Evolutionary conservation across 176 grass and related monocot species (phyloP).

Genomic region (Carex littledalei): DNA sequence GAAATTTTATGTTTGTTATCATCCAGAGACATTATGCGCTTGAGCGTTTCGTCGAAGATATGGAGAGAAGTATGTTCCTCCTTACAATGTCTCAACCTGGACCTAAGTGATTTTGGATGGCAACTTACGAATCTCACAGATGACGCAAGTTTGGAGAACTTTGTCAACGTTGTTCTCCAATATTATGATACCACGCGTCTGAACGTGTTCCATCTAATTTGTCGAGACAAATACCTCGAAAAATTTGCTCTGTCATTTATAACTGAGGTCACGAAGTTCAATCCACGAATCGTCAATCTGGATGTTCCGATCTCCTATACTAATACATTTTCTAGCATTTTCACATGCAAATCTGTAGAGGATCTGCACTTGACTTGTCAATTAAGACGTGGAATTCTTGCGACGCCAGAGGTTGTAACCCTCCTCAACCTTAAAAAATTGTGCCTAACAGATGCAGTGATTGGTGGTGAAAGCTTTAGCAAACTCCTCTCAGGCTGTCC

Average conservation of each 20-base stretch:
- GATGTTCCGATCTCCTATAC: not conserved
- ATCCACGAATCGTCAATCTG: not conserved
- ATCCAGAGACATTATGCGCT: not conserved
- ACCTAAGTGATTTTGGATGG: not conserved
- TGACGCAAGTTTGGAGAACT: not conserved
- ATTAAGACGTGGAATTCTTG: not conserved
- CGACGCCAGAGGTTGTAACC: not conserved
- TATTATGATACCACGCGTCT: not conserved
- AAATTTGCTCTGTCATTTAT: not conserved
- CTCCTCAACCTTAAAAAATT: not conserved
- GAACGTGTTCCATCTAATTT: not conserved
- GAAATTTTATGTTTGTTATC: not conserved
- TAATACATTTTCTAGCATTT: not conserved
- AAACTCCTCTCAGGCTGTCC: not conserved
- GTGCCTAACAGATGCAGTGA: not conserved
- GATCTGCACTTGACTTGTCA: not conserved
- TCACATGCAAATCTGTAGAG: not conserved
- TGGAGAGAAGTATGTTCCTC: not conserved
- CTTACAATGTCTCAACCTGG: not conserved
- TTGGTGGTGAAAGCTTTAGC: not conserved
- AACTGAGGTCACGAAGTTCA: not conserved
- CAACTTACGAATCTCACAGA: not conserved
- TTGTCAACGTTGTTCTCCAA: not conserved
- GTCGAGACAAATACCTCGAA: not conserved
- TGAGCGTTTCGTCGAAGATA: not conserved